Evolutionary conservation across 2,329 filamentous ascomycete genomes (phyloP).

Genomic region (Raffaelea albimanens): DNA sequence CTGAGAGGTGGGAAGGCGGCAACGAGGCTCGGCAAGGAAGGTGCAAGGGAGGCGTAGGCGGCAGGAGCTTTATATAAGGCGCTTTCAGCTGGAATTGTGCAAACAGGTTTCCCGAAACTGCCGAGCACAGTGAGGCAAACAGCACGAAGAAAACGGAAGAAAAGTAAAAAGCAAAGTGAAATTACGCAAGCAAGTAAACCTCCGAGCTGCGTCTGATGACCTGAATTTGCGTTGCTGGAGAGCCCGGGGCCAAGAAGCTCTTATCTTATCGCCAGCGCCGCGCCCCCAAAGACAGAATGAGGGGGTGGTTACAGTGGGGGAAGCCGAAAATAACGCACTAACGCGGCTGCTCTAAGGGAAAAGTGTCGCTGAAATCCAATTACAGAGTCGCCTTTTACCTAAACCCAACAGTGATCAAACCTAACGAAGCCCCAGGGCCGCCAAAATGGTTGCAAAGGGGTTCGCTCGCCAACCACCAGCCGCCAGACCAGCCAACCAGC

Average conservation of each 20-base stretch:
- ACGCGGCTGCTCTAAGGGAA: neutral
- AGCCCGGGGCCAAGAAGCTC: constrained; percentile 10
- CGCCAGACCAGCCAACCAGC: too few relatives aligned
- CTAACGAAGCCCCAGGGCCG: too few relatives aligned
- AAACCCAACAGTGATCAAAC: too few relatives aligned
- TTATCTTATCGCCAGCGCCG: constrained; percentile 21
- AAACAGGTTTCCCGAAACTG: too few relatives aligned
- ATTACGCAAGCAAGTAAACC: neutral
- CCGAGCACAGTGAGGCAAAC: too few relatives aligned
- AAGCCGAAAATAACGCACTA: constrained; percentile 11
- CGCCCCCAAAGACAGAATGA: neutral
- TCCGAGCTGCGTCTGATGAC: neutral
- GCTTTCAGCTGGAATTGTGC: too few relatives aligned
- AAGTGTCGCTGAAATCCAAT: constrained; percentile 3
- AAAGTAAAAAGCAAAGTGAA: neutral
- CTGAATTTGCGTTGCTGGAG: neutral
- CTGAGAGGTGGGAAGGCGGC: neutral
- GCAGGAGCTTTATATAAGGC: neutral
- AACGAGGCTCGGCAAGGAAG: neutral
- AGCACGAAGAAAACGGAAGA: neutral
- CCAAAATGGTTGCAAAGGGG: too few relatives aligned
- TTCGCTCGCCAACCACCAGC: too few relatives aligned
- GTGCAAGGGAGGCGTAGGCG: neutral
- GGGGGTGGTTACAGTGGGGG: constrained; percentile 8
- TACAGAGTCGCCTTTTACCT: too few relatives aligned